A percentile compares a stretch with the other conserved stretches of the same genome.
Conservation (phyloP, 2,329 filamentous ascomycete species). For the Hymenoscyphus albidus region DNA sequence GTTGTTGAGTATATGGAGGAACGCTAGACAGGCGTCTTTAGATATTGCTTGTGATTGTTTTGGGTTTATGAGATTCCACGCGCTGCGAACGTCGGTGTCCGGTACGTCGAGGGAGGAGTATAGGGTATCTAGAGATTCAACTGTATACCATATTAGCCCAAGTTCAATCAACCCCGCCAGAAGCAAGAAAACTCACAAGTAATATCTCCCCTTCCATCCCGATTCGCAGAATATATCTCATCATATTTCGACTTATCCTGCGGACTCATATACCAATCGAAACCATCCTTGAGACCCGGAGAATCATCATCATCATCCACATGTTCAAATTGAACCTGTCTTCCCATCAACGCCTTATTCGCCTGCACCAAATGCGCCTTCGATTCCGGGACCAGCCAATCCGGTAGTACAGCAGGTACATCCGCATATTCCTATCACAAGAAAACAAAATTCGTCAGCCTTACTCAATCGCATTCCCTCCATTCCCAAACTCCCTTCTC, state of each 20-base stretch:
- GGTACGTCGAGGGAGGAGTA: constrained; percentile 77
- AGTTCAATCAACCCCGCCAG: neutral
- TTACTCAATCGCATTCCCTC: neutral
- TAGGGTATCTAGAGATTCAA: constrained; percentile 73
- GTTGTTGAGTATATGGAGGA: constrained; percentile 94
- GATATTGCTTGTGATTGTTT: constrained; percentile 78
- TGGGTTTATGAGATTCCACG: constrained; percentile 97
- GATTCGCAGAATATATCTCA: constrained; percentile 91
- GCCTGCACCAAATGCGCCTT: constrained; percentile 89
- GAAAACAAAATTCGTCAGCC: constrained; percentile 7
- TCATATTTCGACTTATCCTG: constrained; percentile 90
- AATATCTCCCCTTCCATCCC: constrained; percentile 80
- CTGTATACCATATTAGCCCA: constrained; percentile 40
- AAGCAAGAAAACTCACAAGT: constrained; percentile 54
- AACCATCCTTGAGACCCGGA: constrained; percentile 85
- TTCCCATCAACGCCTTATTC: constrained; percentile 71
- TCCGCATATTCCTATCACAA: constrained; percentile 72
- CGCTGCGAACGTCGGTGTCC: constrained; percentile 78
- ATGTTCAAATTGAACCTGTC: constrained; percentile 77
- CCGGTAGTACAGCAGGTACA: constrained; percentile 80
- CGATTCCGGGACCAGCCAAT: constrained; percentile 95
- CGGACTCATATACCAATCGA: constrained; percentile 99
- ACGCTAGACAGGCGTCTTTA: constrained; percentile 91
- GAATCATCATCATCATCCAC: constrained; percentile 81
- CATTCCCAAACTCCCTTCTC: neutral